Conservation (phyloP, 1,284 basidiomycete species). For the Trametes versicolor region DNA sequence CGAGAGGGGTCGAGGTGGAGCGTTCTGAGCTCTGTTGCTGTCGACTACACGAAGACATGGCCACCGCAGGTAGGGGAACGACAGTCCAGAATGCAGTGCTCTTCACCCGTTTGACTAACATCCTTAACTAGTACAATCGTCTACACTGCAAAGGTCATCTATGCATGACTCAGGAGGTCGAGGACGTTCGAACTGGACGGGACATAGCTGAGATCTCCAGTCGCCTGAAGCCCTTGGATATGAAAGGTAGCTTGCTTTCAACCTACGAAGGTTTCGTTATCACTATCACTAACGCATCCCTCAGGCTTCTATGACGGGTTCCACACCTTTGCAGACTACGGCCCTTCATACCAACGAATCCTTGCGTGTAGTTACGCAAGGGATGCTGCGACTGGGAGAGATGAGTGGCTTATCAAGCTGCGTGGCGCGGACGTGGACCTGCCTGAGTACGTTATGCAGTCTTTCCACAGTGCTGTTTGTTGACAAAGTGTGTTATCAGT, state of each 20-base stretch:
- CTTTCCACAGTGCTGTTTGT: background rate
- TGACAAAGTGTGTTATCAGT: conserved; percentile 24
- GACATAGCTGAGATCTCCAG: background rate
- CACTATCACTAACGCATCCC: background rate
- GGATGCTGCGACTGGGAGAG: conserved; percentile 8
- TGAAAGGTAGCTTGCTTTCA: background rate
- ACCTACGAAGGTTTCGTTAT: background rate
- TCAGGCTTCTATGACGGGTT: conserved; percentile 29
- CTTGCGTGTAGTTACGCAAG: conserved; percentile 13
- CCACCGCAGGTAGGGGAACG: conserved; percentile 35
- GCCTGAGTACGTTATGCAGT: conserved; percentile 26
- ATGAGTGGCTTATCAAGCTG: conserved; percentile 19
- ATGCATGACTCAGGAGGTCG: conserved; percentile 35
- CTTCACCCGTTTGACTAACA: background rate
- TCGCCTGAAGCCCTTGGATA: background rate
- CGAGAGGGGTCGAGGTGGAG: conserved; percentile 45
- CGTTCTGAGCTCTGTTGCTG: conserved; percentile 32
- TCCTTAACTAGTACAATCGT: conserved; percentile 31
- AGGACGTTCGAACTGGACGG: background rate
- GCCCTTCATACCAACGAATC: conserved; percentile 27
- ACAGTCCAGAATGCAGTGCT: conserved; percentile 30
- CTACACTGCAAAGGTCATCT: conserved; percentile 47
- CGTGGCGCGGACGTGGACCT: conserved; percentile 19
- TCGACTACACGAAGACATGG: conserved; percentile 13
- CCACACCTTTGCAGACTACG: conserved; percentile 29